Evolutionary conservation across 495 filamentous ascomycete species (phyloP), one percentile per base, ranked within the genome.

Genomic region (Annulohypoxylon stygium): DNA sequence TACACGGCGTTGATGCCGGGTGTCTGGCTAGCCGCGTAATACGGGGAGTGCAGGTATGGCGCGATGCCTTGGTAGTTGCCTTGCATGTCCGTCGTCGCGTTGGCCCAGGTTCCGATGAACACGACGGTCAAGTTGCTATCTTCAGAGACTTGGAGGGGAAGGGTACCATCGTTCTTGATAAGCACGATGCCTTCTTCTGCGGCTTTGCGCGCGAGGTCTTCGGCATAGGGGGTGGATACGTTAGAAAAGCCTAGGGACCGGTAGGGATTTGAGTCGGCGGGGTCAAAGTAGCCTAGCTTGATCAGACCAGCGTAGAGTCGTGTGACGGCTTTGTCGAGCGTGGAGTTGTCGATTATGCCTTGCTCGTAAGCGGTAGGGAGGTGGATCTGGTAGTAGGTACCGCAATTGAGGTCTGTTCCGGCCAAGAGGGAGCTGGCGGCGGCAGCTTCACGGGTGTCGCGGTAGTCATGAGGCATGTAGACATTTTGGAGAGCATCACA

Each of bases 361-460:
- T 87, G 77, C 10, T 79, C 74, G 48, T 86, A 83, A 0, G 89
- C 86, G 12, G 79, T 75, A 4, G 85, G 82, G 7, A 90, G 76
- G 63, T 84, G 75, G 16, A 84, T 85, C 6, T 72, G 70, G 70
- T 89, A 89, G n/a, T 85, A 85, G 4, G 83, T 84, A 2, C 89
- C 89, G 71, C 89, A 91, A 71, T 91, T 80, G 50, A 89, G 82
- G 75, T 90, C 89, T 2, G 86, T 89, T 1, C 89, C 89, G 0
- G 88, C 88, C 54, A 81, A 80, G 18, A 89, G 78, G 4, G 86
- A 80, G 39, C 83, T 85, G 2, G 87, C 88, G 5, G 82, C 84
- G 6, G 88, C 86, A 53, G 78, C 69, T 30, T 83, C 79, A 58
- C 62, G 82, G 50, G 75, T 86, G 73, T 55, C 70, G 1, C 83